Conservation (phyloP, 2,329 filamentous ascomycete species). For the Fusarium buharicum region DNA sequence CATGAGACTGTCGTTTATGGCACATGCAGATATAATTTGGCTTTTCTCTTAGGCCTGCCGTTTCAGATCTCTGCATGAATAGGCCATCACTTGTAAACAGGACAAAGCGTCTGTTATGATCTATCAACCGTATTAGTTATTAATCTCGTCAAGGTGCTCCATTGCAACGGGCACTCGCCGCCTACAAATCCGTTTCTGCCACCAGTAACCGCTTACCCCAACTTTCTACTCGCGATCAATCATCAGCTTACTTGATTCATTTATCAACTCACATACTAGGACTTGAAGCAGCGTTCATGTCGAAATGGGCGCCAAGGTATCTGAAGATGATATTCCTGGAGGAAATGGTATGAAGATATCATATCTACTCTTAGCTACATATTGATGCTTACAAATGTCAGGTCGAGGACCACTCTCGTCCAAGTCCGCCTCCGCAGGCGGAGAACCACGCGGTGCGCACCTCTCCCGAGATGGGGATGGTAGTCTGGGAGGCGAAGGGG, state of each 20-base stretch:
- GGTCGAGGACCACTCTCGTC: conserved; percentile 35
- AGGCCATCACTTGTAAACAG: no score
- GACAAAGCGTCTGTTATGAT: no score
- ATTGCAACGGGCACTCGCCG: no score
- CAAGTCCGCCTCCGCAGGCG: conserved; percentile 46
- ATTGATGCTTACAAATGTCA: conserved; percentile 19
- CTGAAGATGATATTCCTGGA: conserved; percentile 50
- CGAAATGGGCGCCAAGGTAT: conserved; percentile 55
- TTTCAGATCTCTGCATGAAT: no score
- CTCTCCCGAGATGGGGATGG: conserved; percentile 56
- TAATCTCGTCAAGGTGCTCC: no score
- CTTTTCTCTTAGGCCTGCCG: no score
- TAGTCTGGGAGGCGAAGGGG: conserved; percentile 49
- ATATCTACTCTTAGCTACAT: background rate
- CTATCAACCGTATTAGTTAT: no score
- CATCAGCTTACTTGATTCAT: conserved; percentile 11
- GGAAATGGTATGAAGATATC: conserved; percentile 46
- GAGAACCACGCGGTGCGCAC: conserved; percentile 56
- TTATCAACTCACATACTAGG: conserved; percentile 7
- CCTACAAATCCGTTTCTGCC: conserved; percentile 19
- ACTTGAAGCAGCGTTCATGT: conserved; percentile 41
- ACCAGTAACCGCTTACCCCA: conserved; percentile 17
- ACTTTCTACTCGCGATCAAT: background rate
- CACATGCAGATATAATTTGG: no score
- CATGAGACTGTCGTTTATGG: no score